Base-by-base conservation (phyloP, 805 yeast species). In the Hanseniaspora thailandica region DNA sequence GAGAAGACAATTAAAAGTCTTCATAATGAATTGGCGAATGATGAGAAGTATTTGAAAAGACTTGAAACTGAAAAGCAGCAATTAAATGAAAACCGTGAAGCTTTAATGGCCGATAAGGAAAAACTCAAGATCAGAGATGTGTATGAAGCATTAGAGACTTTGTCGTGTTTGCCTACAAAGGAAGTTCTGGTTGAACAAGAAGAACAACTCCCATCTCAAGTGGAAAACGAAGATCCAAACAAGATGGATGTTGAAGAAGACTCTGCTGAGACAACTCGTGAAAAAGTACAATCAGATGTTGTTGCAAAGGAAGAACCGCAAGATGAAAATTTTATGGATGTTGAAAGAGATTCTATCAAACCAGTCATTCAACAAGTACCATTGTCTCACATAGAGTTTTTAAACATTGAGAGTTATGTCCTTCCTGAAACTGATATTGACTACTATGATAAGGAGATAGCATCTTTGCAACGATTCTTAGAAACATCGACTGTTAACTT, bases 401-500 rank as follows among this genome's bases (percentile, higher is more conserved):
- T 50, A 30, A 34, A 20, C 74, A 84, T 61, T 58, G 75, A 25
- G 78, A 74, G 5, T 62, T 61, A 5, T 63, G 26, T 15, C 7
- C 3, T 26, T 26, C 22, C 22, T 17, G 45, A 41, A 17, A 5
- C 85, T 26, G 75, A 76, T 47, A 63, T 38, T 13, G 22, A n/a
- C n/a, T 15, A 22, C 23, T 38, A 38, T 38, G 17, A 7, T 15
- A 22, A 62, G 0, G 81, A 79, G 45, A 75, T 86, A 40, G 76
- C 69, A 4, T 71, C 68, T 33, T 63, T 86, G 17, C 82, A 84
- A 58, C 71, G 69, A 2, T 75, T 75, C 56, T 69, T 85, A 60
- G 75, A 75, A 4, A 72, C 72, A 15, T 76, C 80, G 7, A 75
- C 73, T 54, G 81, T 81, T 4, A 90, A 90, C 63, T 72, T 83